phyloP scores from a whole-genome alignment of 2,329 filamentous ascomycete species.

The Gliomastix tumulicola region DNA sequence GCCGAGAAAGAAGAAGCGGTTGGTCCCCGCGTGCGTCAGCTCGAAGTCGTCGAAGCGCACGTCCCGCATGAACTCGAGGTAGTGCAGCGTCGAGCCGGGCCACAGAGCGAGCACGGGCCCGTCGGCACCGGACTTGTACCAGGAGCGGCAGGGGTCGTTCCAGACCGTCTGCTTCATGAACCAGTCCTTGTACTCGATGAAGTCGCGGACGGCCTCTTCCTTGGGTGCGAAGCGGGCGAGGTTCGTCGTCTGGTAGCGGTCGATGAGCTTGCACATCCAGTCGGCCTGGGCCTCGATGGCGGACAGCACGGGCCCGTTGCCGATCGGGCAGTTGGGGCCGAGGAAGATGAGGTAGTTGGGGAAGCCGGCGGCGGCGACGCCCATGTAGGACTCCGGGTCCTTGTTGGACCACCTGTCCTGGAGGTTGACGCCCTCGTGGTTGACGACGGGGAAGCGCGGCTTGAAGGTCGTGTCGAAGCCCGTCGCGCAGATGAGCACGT shows the following conservation, averaged over 20 bases:
- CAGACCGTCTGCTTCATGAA: conserved; percentile 35
- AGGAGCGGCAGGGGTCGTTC: conserved; percentile 30
- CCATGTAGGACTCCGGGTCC: conserved; percentile 44
- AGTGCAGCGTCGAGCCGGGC: conserved; percentile 30
- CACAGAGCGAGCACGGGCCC: conserved; percentile 37
- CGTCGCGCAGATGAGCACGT: conserved; percentile 51
- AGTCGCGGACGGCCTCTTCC: conserved; percentile 38
- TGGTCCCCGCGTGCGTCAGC: conserved; percentile 33
- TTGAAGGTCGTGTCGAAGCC: conserved; percentile 48
- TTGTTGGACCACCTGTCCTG: conserved; percentile 37
- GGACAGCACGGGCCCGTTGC: conserved; percentile 28
- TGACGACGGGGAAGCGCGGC: conserved; percentile 43
- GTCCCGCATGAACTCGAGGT: conserved; percentile 22
- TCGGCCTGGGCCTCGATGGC: conserved; percentile 40
- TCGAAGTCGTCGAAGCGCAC: conserved; percentile 41
- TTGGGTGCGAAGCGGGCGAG: conserved; percentile 37
- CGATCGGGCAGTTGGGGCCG: conserved; percentile 31
- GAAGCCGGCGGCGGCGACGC: conserved; percentile 40
- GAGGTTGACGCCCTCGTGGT: conserved; percentile 38
- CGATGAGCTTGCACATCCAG: conserved; percentile 41
- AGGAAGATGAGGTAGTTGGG: conserved; percentile 48
- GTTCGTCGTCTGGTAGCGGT: conserved; percentile 36
- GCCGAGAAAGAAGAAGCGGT: conserved; percentile 38
- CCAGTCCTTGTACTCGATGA: conserved; percentile 35
- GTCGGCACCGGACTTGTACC: conserved; percentile 38